These are phyloP conservation scores for Gracilaria gracilis DNA, from an alignment of 23 red algal genomes.

Conservation along the genomic window DNA sequence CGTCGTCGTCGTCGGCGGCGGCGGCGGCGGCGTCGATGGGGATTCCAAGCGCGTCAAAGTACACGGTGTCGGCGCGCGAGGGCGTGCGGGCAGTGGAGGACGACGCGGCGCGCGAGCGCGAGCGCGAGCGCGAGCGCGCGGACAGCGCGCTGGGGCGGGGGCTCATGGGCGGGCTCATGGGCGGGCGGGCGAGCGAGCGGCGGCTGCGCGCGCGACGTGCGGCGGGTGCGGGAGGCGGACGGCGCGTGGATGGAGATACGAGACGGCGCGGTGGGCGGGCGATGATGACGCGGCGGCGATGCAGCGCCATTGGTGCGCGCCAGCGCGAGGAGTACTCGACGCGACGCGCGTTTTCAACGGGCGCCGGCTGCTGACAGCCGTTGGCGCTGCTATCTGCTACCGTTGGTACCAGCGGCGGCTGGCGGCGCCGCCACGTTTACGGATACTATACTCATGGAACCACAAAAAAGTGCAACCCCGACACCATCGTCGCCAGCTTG, in stretches of 20 bases:
- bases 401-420: too few relatives aligned
- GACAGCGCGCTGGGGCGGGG: background rate
- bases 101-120: background rate
- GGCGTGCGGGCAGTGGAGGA: background rate
- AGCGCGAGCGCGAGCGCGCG: background rate
- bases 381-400: too few relatives aligned
- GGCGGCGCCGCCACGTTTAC: too few relatives aligned
- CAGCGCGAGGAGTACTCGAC: too few relatives aligned
- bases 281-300: background rate
- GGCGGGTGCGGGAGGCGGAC: background rate
- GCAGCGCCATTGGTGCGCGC: too few relatives aligned
- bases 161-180: background rate
- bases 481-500: too few relatives aligned
- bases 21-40: background rate
- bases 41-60: constrained; percentile 6
- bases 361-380: too few relatives aligned
- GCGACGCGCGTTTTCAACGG: too few relatives aligned
- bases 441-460: too few relatives aligned
- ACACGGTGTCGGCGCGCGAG: constrained; percentile 3
- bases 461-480: too few relatives aligned
- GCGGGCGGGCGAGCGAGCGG: background rate
- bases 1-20: background rate
- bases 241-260: background rate
- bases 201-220: too few relatives aligned
- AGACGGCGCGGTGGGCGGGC: background rate